phyloP scores from a whole-genome alignment of 2,329 filamentous ascomycete genomes.

The Penicillium sp. region DNA sequence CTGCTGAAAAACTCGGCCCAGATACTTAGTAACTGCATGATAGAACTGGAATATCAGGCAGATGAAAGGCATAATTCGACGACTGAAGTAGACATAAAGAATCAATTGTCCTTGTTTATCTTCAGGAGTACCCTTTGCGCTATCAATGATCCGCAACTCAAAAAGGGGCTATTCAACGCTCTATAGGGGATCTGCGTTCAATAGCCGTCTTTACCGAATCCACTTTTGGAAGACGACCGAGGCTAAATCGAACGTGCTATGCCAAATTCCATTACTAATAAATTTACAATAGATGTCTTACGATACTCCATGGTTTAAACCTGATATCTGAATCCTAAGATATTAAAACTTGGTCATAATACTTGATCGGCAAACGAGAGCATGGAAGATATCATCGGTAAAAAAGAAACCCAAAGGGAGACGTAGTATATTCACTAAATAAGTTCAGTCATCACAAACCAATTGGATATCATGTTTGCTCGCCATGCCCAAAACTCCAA shows the following conservation, averaged over 20 bases:
- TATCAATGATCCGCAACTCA: neutral
- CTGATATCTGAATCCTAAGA: neutral
- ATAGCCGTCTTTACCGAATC: neutral
- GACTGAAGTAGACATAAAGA: neutral
- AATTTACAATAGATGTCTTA: too few species aligned
- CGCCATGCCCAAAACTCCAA: conserved; percentile 25
- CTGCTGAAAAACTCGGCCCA: too few species aligned
- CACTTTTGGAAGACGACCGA: neutral
- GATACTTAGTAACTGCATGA: too few species aligned
- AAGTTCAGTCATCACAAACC: conserved; percentile 14
- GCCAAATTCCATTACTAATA: neutral
- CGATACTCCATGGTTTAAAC: neutral
- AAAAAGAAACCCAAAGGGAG: neutral
- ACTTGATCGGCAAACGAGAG: neutral
- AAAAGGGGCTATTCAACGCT: neutral
- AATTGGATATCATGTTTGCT: conserved; percentile 28
- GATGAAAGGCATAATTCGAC: too few species aligned
- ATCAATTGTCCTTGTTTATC: neutral
- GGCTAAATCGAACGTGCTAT: neutral
- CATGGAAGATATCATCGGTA: neutral
- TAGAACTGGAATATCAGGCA: too few species aligned
- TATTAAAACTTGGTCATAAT: neutral
- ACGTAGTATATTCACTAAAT: neutral
- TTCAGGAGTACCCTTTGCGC: neutral
- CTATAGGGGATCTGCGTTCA: neutral